Conservation (phyloP, 2,329 filamentous ascomycete genomes). For the Aureobasidium sp. region DNA sequence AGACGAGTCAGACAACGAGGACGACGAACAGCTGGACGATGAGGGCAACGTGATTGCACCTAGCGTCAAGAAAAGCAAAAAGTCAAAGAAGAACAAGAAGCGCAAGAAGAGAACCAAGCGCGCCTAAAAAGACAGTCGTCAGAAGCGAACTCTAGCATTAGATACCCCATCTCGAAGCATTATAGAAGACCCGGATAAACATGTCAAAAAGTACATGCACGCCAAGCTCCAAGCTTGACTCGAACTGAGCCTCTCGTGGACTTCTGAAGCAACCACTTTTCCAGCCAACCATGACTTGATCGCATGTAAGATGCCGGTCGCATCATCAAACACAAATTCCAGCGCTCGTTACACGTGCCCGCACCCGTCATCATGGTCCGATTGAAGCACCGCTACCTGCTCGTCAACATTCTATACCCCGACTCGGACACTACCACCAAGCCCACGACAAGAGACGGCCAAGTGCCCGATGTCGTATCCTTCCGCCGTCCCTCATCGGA, state of each 20-base stretch:
- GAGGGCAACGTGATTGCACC: conserved; percentile 11
- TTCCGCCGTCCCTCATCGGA: conserved; percentile 75
- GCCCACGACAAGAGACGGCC: conserved; percentile 27
- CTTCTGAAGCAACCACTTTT: not conserved
- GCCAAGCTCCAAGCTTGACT: not conserved
- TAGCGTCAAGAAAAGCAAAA: conserved; percentile 17
- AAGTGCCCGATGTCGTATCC: conserved; percentile 55
- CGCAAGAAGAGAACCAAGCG: conserved; percentile 31
- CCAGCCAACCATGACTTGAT: not conserved
- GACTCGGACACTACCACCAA: conserved; percentile 27
- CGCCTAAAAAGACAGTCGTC: not conserved
- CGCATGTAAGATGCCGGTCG: not conserved
- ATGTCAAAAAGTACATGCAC: not conserved
- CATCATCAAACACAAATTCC: not conserved
- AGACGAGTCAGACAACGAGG: conserved; percentile 19
- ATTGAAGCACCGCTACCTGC: conserved; percentile 89
- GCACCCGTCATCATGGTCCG: conserved; percentile 64
- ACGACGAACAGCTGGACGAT: conserved; percentile 21
- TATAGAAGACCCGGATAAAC: not conserved
- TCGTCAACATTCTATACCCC: conserved; percentile 91
- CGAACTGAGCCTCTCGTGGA: not conserved
- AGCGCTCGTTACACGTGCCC: conserved; percentile 1
- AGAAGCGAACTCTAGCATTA: not conserved
- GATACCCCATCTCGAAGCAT: conserved; percentile 1
- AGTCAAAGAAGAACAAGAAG: conserved; percentile 25